Evolutionary conservation across 306 rosid genomes (phyloP), one percentile per base, ranked within the genome.

Genomic region (Fragaria ananassa): DNA sequence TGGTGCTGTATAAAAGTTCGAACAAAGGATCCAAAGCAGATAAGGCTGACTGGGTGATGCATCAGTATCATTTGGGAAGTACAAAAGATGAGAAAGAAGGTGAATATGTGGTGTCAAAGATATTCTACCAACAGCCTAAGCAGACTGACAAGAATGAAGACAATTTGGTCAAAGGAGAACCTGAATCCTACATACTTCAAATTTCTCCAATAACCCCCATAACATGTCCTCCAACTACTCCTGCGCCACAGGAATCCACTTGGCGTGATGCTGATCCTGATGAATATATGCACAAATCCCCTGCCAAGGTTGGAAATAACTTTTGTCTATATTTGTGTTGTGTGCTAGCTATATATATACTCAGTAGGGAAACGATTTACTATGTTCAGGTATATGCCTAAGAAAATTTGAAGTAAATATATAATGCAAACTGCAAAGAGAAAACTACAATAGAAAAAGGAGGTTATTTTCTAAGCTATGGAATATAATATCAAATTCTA

Each of bases 61-160:
- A 95, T 81, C 98, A 95, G 81, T 95, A 90, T 81, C 98, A 95
- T 83, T 80, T 95, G 72, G 98, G 98, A 78, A 63, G 81, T 0
- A 89, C 80, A 64, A 89, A 88, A 78, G 95, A 89, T 64, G 97
- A 92, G 82, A 89, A 86, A 86, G 90, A 88, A 45, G 96, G 91
- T 0, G 92, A 90, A 68, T 92, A 83, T 71, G 97, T 95, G 67
- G 93, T 95, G 51, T 92, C 98, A 2, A 95, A 89, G 82, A 75
- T 95, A 34, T 83, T 71, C 74, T 83, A 86, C 80, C 91, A 89
- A 72, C 93, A 79, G 65, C 89, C 58, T 31, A 90, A 93, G 86
- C 82, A 85, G 75, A 29, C 69, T 63, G 91, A 83, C 61, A 85
- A 81, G 72, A 80, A 69, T 39, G 91, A 79, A 67, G 83, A 83